Evolutionary conservation across 2,329 filamentous ascomycete species (phyloP).

Genomic region (Paraconiothyrium brasiliense): DNA sequence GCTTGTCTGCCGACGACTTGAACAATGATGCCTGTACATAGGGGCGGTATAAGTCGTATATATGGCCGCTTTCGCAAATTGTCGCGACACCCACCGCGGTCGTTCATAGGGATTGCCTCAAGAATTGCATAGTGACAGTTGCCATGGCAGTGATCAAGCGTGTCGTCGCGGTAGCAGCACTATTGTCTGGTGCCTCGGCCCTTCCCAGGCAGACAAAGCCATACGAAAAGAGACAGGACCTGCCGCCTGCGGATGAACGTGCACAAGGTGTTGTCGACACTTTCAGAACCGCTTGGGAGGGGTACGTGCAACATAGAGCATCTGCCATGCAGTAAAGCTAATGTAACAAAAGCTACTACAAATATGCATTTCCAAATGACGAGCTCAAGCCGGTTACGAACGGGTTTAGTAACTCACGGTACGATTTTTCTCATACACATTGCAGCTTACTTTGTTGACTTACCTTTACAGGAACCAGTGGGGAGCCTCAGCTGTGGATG

Average conservation of each 20-base stretch:
- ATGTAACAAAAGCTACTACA: slow-evolving; percentile 56
- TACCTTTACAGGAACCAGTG: slow-evolving; percentile 74
- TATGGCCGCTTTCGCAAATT: not conserved
- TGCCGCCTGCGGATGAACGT: slow-evolving; percentile 24
- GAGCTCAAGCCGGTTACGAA: slow-evolving; percentile 76
- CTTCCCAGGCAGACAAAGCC: slow-evolving; percentile 15
- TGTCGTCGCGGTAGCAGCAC: slow-evolving; percentile 12
- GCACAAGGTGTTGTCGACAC: slow-evolving; percentile 46
- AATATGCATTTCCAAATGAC: slow-evolving; percentile 80
- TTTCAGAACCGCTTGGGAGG: slow-evolving; percentile 48
- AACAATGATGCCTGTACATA: slow-evolving; percentile 1
- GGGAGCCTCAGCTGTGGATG: slow-evolving; percentile 85
- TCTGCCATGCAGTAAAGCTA: not conserved
- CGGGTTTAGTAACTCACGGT: slow-evolving; percentile 74
- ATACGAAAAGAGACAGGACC: slow-evolving; percentile 23
- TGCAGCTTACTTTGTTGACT: not conserved
- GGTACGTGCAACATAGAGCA: slow-evolving; percentile 48
- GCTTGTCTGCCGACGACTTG: not conserved
- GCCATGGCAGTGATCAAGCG: slow-evolving; percentile 16
- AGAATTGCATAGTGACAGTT: not conserved
- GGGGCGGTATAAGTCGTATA: slow-evolving; percentile 6
- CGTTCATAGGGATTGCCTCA: not conserved
- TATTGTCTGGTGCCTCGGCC: slow-evolving; percentile 12
- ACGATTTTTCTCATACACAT: slow-evolving; percentile 29
- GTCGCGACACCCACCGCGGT: not conserved